Evolutionary conservation across 345 rosid species (phyloP).

Genomic region (Brassica carinata): DNA sequence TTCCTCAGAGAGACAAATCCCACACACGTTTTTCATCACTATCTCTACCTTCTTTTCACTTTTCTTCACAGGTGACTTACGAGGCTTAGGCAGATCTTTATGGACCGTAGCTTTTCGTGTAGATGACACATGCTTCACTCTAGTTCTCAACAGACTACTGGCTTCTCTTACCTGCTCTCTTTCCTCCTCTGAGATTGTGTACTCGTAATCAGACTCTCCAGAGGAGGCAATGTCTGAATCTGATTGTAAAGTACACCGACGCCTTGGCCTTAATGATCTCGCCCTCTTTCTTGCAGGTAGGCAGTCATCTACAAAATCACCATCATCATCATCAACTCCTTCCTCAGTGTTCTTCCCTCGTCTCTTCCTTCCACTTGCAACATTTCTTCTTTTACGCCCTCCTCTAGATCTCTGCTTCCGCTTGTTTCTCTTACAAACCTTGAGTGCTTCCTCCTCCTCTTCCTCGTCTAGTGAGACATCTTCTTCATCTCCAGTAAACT

Average conservation of each 20-base stretch:
- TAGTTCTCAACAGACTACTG: conserved; percentile 46
- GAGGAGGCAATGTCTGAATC: conserved; percentile 73
- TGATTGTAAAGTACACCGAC: conserved; percentile 50
- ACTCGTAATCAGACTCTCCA: conserved; percentile 72
- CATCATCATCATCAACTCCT: conserved; percentile 44
- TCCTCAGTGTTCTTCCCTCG: conserved; percentile 49
- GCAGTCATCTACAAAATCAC: conserved; percentile 18
- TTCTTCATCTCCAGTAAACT: conserved; percentile 64
- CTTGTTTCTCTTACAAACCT: conserved; percentile 42
- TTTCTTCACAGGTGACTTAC: conserved; percentile 54
- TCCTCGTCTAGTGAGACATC: conserved; percentile 78
- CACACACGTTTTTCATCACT: conserved; percentile 71
- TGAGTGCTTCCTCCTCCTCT: conserved; percentile 61
- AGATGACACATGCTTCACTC: conserved; percentile 57
- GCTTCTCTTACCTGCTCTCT: conserved; percentile 90
- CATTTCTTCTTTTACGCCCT: conserved; percentile 48
- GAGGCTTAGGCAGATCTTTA: conserved; percentile 46
- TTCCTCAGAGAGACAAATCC: conserved; percentile 93
- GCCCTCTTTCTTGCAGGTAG: conserved; percentile 47
- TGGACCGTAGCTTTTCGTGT: conserved; percentile 46
- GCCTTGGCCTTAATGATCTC: conserved; percentile 50
- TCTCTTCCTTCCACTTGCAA: conserved; percentile 50
- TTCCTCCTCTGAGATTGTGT: conserved; percentile 94
- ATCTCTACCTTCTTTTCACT: conserved; percentile 82
- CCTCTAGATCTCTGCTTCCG: conserved; percentile 43